Percentiles rank a stretch among this genome's conserved stretches.
Conservation (phyloP, 1,284 basidiomycete genomes). For the Cryptococcus floricola region DNA sequence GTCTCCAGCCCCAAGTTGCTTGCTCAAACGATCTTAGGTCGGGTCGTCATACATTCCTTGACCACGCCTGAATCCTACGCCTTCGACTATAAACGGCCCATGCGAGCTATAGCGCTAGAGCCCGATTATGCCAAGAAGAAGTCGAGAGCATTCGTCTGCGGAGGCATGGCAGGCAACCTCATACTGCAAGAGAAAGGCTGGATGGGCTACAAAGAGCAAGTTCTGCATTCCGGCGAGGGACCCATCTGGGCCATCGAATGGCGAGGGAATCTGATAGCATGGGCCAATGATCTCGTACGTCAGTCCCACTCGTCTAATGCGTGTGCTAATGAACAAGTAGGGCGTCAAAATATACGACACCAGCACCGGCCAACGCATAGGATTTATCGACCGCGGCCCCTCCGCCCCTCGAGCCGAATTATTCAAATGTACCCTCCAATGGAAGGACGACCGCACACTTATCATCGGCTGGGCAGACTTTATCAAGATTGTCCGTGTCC, state of each 20-base stretch:
- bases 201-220: constrained; percentile 88
- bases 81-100: constrained; percentile 89
- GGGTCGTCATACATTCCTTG: constrained; percentile 83
- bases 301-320: background rate
- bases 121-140: constrained; percentile 80
- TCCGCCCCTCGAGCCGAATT: constrained; percentile 85
- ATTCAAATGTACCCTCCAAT: constrained; percentile 85
- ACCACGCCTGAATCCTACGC: constrained; percentile 75
- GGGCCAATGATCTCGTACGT: constrained; percentile 87
- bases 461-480: constrained; percentile 92
- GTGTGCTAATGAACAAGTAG: constrained; percentile 44
- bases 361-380: constrained; percentile 71
- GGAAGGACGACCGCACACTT: constrained; percentile 86
- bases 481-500: constrained; percentile 84
- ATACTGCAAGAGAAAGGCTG: constrained; percentile 90
- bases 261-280: constrained; percentile 82
- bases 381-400: constrained; percentile 76
- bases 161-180: constrained; percentile 85
- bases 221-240: constrained; percentile 83
- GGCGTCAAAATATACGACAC: constrained; percentile 95
- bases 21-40: constrained; percentile 54
- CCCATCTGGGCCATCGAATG: constrained; percentile 91
- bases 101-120: constrained; percentile 85
- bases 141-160: constrained; percentile 83
- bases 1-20: constrained; percentile 28